phyloP scores from a whole-genome alignment of 345 rosid genomes.

The Rhizophora mangle region DNA sequence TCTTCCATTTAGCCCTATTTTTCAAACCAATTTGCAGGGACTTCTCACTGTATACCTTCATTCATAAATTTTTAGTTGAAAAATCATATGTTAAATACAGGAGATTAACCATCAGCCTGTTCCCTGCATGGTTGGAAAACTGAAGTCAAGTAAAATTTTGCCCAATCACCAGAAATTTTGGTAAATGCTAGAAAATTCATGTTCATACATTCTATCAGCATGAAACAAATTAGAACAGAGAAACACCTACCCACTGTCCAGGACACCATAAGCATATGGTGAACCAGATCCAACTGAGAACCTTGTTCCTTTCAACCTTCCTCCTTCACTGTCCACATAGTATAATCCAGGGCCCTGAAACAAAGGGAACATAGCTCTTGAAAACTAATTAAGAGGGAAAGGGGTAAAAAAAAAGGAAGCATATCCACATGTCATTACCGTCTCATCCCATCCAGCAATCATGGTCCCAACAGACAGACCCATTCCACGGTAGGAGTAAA shows the following conservation, averaged over 20 bases:
- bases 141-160: too few relatives aligned
- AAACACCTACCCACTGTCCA: constrained; percentile 77
- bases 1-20: too few relatives aligned
- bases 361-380: constrained; percentile 3
- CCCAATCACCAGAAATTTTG: too few relatives aligned
- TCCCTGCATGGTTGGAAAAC: too few relatives aligned
- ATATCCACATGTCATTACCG: constrained; percentile 41
- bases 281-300: constrained; percentile 99
- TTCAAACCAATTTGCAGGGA: too few relatives aligned
- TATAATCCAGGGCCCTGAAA: constrained; percentile 96
- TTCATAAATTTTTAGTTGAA: too few relatives aligned
- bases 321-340: constrained; percentile 98
- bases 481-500: constrained; percentile 98
- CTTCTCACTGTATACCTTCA: too few relatives aligned
- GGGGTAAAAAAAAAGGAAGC: neutral
- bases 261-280: constrained; percentile 96
- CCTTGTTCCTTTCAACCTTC: constrained; percentile 88
- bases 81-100: too few relatives aligned
- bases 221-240: neutral
- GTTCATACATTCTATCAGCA: neutral
- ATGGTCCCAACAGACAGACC: constrained; percentile 98
- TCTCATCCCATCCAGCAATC: constrained; percentile 99
- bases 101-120: too few relatives aligned
- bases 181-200: neutral
- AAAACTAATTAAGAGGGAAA: neutral